Evolutionary conservation across 2,329 filamentous ascomycete genomes (phyloP), one percentile per base, ranked within the genome.

Genomic region (Botrytis porri): DNA sequence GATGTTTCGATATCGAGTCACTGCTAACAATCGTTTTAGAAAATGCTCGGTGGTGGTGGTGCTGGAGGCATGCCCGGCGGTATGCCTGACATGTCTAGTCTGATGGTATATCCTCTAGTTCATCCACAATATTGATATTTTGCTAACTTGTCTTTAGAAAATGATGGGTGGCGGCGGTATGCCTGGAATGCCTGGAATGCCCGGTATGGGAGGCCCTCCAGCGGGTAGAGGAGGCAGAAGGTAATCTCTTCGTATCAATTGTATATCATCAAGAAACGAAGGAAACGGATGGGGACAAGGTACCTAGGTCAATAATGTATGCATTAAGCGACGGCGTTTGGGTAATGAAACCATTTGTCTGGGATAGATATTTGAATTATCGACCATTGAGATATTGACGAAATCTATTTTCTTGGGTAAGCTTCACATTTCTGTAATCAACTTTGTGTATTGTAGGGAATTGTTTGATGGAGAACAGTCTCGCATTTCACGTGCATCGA

Each of bases 11-110:
- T 57, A 2, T 37, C 5, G 16, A 63, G 6, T 20, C 39, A 10
- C 35, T 37, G 20, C 65, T 73, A 70, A 73, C 16, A 37, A 25
- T 22, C 16, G 1, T 8, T 22, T 45, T 43, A 73, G 71, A 95
- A 96, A 86, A 97, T 97, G 92, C 88, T 98, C 77, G 92, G 92
- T 6, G 90, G 90, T 29, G 90, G 90, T 54, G 91, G 89, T 32
- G 88, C 85, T 16, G 85, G 83, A 20, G 81, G 80, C 57, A 78
- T 79, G 77, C 78, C 78, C 2, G 91, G 89, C 1, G 89, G 92
- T 74, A 88, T 91, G 83, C 65, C 65, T 57, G 90, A 92, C 75
- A 92, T 96, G 89, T 69, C 65, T 18, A 69, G 48, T 41, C n/a
- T 69, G n/a, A 57, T 69, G 65, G 65, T 69, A 69, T 41, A 51